phyloP scores from a whole-genome alignment of 768 basidiomycete species.

The Auricularia sp. region DNA sequence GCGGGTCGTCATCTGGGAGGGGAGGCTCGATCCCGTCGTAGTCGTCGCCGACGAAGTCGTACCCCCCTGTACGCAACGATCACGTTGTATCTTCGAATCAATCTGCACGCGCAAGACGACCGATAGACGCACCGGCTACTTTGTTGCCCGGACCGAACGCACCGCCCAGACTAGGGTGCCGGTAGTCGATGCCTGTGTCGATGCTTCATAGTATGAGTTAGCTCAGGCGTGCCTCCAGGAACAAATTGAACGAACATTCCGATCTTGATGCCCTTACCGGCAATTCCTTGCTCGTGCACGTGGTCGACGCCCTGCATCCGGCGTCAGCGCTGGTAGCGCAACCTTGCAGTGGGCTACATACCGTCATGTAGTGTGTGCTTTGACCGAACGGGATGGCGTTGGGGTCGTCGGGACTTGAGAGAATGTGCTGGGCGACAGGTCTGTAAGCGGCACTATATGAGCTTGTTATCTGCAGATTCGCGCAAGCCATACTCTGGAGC shows the following conservation, averaged over 20 bases:
- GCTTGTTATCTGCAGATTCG: background rate
- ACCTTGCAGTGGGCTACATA: background rate
- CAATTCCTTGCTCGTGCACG: background rate
- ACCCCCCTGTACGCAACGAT: background rate
- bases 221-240: background rate
- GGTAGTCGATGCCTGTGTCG: background rate
- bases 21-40: background rate
- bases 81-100: background rate
- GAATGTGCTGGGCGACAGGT: background rate
- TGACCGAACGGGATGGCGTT: background rate
- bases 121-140: background rate
- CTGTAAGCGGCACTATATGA: background rate
- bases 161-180: background rate
- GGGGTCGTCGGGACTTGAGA: background rate
- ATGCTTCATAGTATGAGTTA: background rate
- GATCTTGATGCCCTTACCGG: background rate
- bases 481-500: background rate
- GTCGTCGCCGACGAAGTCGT: background rate
- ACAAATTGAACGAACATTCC: background rate
- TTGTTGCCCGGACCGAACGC: background rate
- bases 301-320: background rate
- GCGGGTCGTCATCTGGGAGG: background rate
- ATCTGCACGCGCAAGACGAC: too few relatives aligned
- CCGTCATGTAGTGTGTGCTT: background rate
- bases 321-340: background rate